Evolutionary conservation across 2,329 filamentous ascomycete genomes (phyloP).

Genomic region (Cladophialophora carrionii): DNA sequence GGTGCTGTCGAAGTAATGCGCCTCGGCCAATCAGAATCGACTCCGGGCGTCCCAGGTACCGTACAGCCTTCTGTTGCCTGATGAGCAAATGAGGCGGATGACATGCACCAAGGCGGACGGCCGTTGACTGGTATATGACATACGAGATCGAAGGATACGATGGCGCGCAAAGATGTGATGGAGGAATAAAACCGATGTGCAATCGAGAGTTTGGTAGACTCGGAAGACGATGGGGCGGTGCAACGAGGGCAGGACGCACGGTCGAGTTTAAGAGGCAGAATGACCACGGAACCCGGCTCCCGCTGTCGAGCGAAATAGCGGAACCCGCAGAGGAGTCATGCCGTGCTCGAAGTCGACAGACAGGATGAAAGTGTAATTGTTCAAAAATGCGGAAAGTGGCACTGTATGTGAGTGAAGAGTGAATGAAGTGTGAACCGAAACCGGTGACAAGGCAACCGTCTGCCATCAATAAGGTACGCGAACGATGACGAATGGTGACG

Average conservation of each 20-base stretch:
- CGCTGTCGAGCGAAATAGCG: not conserved
- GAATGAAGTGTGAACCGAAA: not conserved
- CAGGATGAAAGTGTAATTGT: not conserved
- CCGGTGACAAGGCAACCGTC: conserved; percentile 4
- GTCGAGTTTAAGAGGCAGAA: conserved; percentile 2
- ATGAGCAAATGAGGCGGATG: conserved; percentile 3
- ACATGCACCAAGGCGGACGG: conserved; percentile 2
- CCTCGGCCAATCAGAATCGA: conserved; percentile 6
- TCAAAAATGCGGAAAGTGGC: conserved; percentile 5
- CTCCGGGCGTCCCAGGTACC: not conserved
- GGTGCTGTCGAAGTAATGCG: not conserved
- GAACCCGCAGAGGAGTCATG: conserved; percentile 6
- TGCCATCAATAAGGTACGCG: not conserved
- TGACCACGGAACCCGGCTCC: not conserved
- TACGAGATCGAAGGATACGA: not conserved
- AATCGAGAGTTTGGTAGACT: conserved; percentile 6
- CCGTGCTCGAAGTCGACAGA: not conserved
- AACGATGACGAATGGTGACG: conserved; percentile 1
- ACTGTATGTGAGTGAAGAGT: not conserved
- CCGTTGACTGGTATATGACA: not conserved
- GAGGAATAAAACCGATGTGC: not conserved
- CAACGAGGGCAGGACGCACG: not conserved
- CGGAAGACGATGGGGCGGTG: conserved; percentile 2
- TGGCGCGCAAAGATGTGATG: not conserved
- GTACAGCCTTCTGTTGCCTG: conserved; percentile 4